A percentile compares a stretch with the other conserved stretches of the same genome.
Conservation (phyloP, 2,329 filamentous ascomycete species). For the Cladophialophora bantiana region DNA sequence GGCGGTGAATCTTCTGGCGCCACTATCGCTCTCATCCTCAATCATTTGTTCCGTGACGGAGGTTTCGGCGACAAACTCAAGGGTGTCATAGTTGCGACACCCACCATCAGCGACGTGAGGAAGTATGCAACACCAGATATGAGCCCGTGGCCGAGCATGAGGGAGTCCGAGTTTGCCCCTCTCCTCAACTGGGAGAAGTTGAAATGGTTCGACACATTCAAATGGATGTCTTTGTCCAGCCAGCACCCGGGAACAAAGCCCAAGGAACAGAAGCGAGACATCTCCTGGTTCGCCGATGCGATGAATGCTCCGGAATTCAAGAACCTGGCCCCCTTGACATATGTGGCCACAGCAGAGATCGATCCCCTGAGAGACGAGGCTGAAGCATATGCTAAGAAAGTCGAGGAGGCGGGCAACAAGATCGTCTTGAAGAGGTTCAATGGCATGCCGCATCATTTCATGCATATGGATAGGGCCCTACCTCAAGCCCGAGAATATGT, state of each 20-base stretch:
- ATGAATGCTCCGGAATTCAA: conserved; percentile 39
- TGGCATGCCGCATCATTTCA: conserved; percentile 40
- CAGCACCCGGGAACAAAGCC: conserved; percentile 29
- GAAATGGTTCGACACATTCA: conserved; percentile 42
- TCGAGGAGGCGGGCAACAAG: conserved; percentile 37
- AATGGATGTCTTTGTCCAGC: conserved; percentile 37
- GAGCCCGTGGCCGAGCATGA: conserved; percentile 40
- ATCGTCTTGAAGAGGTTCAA: conserved; percentile 35
- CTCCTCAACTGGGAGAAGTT: conserved; percentile 40
- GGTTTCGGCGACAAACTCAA: conserved; percentile 35
- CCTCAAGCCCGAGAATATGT: conserved; percentile 40
- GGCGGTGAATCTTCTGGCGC: conserved; percentile 40
- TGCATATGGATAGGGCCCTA: conserved; percentile 39
- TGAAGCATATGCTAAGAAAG: conserved; percentile 39
- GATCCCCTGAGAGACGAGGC: conserved; percentile 40
- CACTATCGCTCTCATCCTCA: conserved; percentile 39
- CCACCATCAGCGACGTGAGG: conserved; percentile 39
- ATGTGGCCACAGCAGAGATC: conserved; percentile 38
- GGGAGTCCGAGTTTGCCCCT: conserved; percentile 37
- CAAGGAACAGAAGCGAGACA: conserved; percentile 37
- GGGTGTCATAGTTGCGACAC: conserved; percentile 38
- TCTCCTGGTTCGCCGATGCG: conserved; percentile 39
- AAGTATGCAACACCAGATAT: conserved; percentile 39
- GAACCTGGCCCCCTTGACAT: conserved; percentile 38
- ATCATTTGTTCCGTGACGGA: conserved; percentile 37